These are phyloP conservation scores for Vitis hybrid DNA, from an alignment of 177 flowering plant species.

Conservation along the genomic window DNA sequence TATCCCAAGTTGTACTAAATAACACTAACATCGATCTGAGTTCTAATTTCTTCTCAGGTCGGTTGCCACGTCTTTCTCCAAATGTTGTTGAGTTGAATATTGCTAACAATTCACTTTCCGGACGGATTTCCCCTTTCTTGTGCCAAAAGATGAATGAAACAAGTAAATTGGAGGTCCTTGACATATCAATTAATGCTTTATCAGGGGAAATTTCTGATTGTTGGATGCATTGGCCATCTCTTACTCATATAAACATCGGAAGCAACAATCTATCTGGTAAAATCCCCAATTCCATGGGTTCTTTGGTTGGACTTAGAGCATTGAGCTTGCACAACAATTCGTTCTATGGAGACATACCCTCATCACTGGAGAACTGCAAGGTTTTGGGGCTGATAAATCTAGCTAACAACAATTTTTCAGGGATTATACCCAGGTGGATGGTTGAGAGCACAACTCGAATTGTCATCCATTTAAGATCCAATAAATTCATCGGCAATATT, in stretches of 20 bases:
- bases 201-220: slow-evolving; percentile 7
- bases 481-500: neutral
- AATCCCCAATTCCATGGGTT: slow-evolving; percentile 10
- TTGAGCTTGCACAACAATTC: neutral
- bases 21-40: too few species aligned
- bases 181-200: neutral
- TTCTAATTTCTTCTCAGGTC: too few species aligned
- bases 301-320: neutral
- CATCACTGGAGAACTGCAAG: neutral
- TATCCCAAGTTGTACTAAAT: too few species aligned
- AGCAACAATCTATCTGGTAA: neutral
- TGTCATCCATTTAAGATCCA: neutral
- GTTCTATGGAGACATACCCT: neutral
- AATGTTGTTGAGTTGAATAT: too few species aligned
- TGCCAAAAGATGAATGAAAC: neutral
- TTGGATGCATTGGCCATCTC: neutral
- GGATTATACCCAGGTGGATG: slow-evolving; percentile 9
- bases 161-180: neutral
- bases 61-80: too few species aligned
- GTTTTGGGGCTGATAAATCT: neutral
- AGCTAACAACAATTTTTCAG: neutral
- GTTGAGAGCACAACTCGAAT: neutral
- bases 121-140: neutral
- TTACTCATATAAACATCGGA: neutral
- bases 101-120: neutral